Evolutionary conservation across 352 stramenopile genomes (phyloP).

Genomic region (Vaucheria bursata): DNA sequence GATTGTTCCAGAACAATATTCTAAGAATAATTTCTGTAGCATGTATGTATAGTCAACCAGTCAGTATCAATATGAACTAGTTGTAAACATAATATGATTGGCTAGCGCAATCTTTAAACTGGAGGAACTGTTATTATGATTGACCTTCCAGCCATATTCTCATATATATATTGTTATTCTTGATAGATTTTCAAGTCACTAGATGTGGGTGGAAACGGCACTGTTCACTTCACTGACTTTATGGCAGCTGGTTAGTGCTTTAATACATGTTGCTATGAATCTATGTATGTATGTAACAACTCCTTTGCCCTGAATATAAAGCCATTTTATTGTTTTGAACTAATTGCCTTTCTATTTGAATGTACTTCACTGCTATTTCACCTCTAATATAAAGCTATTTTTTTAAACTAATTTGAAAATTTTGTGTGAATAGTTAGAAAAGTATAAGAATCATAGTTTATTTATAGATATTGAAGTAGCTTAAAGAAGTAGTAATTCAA

Average conservation of each 20-base stretch:
- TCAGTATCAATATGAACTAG: not conserved
- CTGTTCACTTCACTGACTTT: conserved; percentile 46
- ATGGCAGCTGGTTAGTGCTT: conserved; percentile 14
- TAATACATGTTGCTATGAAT: not conserved
- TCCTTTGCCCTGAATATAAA: not conserved
- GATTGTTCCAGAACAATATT: not conserved
- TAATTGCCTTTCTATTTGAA: not conserved
- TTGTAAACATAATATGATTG: too few relatives aligned
- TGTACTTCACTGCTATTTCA: not conserved
- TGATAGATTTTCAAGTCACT: conserved; percentile 10
- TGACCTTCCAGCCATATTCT: too few relatives aligned
- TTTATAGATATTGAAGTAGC: not conserved
- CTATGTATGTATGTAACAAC: not conserved
- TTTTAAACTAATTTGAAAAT: too few relatives aligned
- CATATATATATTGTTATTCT: not conserved
- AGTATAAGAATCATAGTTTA: not conserved
- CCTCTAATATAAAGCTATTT: not conserved
- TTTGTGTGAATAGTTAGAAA: too few relatives aligned
- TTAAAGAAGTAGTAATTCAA: not conserved
- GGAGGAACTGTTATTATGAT: too few relatives aligned
- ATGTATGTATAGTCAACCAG: not conserved
- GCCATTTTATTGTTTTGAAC: not conserved
- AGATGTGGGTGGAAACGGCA: conserved; percentile 2
- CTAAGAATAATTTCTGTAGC: not conserved
- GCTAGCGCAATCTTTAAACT: too few relatives aligned